Conservation (phyloP, 1,139 yeast species). For the Geotrichum fermentans region DNA sequence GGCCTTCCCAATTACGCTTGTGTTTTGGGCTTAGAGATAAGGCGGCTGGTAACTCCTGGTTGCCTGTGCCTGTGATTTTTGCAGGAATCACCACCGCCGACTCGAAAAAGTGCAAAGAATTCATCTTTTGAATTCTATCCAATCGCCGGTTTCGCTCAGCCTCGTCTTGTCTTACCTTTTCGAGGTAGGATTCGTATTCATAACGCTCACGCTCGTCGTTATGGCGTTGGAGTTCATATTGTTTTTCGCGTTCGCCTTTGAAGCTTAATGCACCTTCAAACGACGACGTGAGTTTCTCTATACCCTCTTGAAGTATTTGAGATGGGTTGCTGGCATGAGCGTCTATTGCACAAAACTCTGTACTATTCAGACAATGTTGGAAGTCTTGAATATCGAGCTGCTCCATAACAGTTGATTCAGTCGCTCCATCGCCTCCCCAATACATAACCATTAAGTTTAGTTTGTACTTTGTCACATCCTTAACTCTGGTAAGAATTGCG, state of each 20-base stretch:
- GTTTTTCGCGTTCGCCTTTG: constrained; percentile 10
- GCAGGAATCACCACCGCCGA: too few species aligned
- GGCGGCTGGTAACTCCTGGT: not conserved
- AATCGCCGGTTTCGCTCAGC: constrained; percentile 8
- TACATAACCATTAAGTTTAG: constrained; percentile 22
- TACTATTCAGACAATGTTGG: constrained; percentile 1
- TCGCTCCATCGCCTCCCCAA: constrained; percentile 17
- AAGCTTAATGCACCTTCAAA: constrained; percentile 17
- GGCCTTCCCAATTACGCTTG: not conserved
- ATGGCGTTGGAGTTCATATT: constrained; percentile 3
- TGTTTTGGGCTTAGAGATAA: not conserved
- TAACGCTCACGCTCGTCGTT: constrained; percentile 11
- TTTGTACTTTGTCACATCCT: constrained; percentile 19
- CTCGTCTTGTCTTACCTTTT: constrained; percentile 5
- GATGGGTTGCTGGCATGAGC: constrained; percentile 7
- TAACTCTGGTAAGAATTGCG: constrained; percentile 21
- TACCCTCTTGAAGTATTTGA: constrained; percentile 3
- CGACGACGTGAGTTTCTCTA: constrained; percentile 9
- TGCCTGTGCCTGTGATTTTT: too few species aligned
- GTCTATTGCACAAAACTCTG: constrained; percentile 9
- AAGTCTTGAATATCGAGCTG: constrained; percentile 8
- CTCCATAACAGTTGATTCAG: constrained; percentile 5
- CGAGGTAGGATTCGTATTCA: constrained; percentile 14
- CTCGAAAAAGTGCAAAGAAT: constrained; percentile 5
- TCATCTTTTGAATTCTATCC: constrained; percentile 8